Percentiles rank a stretch among this genome's conserved stretches.
phyloP scores from a whole-genome alignment of 208 protist genomes.

The Trypanosoma vivax region DNA sequence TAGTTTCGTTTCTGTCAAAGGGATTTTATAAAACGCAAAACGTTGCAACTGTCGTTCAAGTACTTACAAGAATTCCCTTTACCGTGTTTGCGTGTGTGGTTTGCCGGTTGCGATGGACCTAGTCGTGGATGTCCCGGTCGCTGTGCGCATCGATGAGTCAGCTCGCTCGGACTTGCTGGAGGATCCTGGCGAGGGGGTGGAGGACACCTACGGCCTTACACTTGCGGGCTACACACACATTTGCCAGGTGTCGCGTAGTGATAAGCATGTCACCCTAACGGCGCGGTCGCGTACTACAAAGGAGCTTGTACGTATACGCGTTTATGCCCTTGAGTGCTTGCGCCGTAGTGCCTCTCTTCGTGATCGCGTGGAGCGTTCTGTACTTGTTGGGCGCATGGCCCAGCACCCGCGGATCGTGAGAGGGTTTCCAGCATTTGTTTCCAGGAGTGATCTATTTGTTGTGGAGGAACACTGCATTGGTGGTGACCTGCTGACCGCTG shows the following conservation, averaged over 20 bases:
- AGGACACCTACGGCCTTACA: not conserved
- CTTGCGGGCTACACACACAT: constrained; percentile 46
- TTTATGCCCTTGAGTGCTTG: constrained; percentile 59
- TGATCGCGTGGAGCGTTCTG: constrained; percentile 48
- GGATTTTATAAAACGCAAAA: too few relatives aligned
- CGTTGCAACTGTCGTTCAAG: too few relatives aligned
- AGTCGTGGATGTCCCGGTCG: not conserved
- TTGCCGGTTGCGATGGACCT: too few relatives aligned
- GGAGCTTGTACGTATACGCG: constrained; percentile 38
- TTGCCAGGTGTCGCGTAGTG: constrained; percentile 30
- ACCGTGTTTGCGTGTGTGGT: too few relatives aligned
- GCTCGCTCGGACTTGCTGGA: not conserved
- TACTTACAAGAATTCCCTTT: too few relatives aligned
- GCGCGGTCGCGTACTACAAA: constrained; percentile 13
- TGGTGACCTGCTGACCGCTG: constrained; percentile 49
- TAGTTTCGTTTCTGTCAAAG: not conserved
- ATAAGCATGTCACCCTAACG: constrained; percentile 60
- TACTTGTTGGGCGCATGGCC: constrained; percentile 28
- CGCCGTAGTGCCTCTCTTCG: constrained; percentile 34
- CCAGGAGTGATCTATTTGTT: constrained; percentile 47
- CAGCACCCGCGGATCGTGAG: constrained; percentile 45
- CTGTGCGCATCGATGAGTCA: not conserved
- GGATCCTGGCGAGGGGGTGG: not conserved
- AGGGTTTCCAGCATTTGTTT: constrained; percentile 30
- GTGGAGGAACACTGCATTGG: constrained; percentile 49